Percentiles rank a stretch among this genome's conserved stretches.
These are phyloP conservation scores for Yamadazyma atmosphaerica DNA, from an alignment of 1,139 yeast genomes.

Conservation along the genomic window DNA sequence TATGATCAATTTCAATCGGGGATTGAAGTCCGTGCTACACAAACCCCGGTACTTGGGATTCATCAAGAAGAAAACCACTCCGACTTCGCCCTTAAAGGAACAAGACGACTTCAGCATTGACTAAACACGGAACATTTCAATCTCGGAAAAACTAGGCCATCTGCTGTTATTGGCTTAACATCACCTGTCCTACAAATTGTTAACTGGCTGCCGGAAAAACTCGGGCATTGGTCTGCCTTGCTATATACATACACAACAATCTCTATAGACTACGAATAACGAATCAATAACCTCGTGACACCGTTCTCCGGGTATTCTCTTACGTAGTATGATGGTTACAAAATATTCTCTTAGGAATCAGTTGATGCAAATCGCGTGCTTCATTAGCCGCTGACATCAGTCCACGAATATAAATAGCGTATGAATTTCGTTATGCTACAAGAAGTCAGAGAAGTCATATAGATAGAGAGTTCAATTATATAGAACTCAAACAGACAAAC, in stretches of 20 bases:
- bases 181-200: too few relatives aligned
- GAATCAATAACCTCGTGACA: background rate
- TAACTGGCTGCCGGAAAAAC: too few relatives aligned
- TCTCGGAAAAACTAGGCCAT: conserved; percentile 1
- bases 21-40: conserved; percentile 34
- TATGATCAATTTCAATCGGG: conserved; percentile 39
- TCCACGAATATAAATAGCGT: background rate
- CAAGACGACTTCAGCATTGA: conserved; percentile 8
- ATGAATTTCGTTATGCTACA: too few relatives aligned
- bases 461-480: too few relatives aligned
- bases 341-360: conserved; percentile 5
- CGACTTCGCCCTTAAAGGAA: background rate
- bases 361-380: conserved; percentile 9
- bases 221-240: too few relatives aligned
- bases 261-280: too few relatives aligned
- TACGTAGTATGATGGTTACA: background rate
- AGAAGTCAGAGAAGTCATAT: too few relatives aligned
- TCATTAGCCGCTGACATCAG: background rate
- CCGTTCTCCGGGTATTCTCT: too few relatives aligned
- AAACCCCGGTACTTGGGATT: conserved; percentile 18
- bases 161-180: too few relatives aligned
- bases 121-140: conserved; percentile 4
- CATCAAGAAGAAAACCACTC: conserved; percentile 7
- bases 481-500: too few relatives aligned
- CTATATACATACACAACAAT: too few relatives aligned